Evolutionary conservation across 257 asterid species (phyloP).

Genomic region (Plantago major): DNA sequence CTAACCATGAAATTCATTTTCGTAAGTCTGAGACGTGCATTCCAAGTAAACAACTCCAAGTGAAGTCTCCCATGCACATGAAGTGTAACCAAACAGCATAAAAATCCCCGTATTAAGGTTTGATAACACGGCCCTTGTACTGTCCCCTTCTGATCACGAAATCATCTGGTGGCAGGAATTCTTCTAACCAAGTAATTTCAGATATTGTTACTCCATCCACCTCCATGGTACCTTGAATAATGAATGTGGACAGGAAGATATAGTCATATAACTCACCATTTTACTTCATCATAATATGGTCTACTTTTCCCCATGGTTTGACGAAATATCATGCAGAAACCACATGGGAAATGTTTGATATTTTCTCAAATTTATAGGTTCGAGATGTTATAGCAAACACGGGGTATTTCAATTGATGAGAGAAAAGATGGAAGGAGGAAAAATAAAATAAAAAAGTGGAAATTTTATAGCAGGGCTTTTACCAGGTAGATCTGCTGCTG

Average conservation of each 20-base stretch:
- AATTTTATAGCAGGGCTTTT: conserved; percentile 13
- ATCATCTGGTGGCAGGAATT: conserved; percentile 83
- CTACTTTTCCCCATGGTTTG: no score
- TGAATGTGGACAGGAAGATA: background rate
- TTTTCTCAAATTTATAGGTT: no score
- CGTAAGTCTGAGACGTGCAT: conserved; percentile 30
- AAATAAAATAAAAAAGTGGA: background rate
- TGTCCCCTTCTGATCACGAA: conserved; percentile 86
- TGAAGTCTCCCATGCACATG: conserved; percentile 31
- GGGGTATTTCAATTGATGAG: no score
- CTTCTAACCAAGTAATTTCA: conserved; percentile 85
- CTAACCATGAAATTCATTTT: conserved; percentile 34
- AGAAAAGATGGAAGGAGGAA: no score
- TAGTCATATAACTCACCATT: background rate
- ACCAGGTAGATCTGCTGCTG: conserved; percentile 75
- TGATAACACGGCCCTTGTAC: conserved; percentile 83
- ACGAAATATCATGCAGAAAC: no score
- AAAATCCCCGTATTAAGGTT: conserved; percentile 45
- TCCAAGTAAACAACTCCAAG: conserved; percentile 28
- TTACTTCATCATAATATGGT: background rate
- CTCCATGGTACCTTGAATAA: conserved; percentile 53
- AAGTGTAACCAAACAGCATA: conserved; percentile 25
- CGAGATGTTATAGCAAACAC: no score
- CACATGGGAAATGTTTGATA: no score
- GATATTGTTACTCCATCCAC: conserved; percentile 66